Base-by-base conservation (phyloP, 176 grass and related monocot genomes). In the Zoysia pacifica region DNA sequence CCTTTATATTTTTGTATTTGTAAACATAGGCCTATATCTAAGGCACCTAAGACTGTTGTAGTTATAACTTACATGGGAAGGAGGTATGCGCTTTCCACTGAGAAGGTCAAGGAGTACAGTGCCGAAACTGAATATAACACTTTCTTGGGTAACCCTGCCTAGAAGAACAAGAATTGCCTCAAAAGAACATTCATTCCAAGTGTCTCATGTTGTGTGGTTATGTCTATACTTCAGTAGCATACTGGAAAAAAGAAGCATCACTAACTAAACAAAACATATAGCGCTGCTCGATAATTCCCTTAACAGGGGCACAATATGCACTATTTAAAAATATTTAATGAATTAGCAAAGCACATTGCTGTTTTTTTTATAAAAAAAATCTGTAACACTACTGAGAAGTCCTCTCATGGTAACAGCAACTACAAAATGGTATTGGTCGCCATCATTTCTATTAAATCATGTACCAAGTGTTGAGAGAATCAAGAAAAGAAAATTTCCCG, bases 131-230 rank as follows among this genome's bases (percentile, higher is more conserved):
- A 95, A 99, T 82, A 99, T 91, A 63, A 96, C 93, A 18, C 97
- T 99, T 87, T 99, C 93, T 65, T 72, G 86, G 65, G 93, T 99
- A 43, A 99, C 90, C 82, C 97, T 93, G n/a, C 97, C 97, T 99
- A 79, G 39, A 80, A 81, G 64, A 82, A 88, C 36, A 69, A 80
- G 74, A 54, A 18, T 9, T 67, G 47, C 38, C 16, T 76, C 5
- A 53, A 81, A 69, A 62, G 72, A 65, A 50, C 58, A 15, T 44
- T 38, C 13, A 73, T 46, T 45, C 7, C 20, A n/a, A 50, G 11
- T 16, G 36, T 62, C 12, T 66, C 5, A 16, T 74, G 42, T 42
- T 60, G 12, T 60, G 49, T 74, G 59, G 2, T 76, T 74, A 62
- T 2, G 48, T 67, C 68, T 45, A 15, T 51, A 60, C 48, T 65